phyloP scores from a whole-genome alignment of 257 asterid species.

The Rubia yunnanensis region DNA sequence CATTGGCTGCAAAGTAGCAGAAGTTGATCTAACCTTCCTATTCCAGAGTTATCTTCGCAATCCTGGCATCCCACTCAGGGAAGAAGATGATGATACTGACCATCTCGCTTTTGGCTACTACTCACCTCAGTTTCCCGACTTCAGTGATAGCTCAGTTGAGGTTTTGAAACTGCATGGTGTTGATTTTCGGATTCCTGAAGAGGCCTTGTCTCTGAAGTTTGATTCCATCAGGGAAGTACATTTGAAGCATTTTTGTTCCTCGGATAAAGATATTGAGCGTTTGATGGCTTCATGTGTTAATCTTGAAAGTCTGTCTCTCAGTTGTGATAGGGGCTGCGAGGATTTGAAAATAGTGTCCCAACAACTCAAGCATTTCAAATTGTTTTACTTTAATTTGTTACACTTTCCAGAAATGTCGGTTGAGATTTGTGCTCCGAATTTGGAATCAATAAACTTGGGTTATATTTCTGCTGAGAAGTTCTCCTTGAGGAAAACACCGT shows the following conservation, averaged over 20 bases:
- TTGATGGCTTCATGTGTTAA: background rate
- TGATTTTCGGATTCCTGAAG: background rate
- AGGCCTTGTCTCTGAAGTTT: background rate
- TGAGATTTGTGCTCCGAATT: conserved; percentile 7
- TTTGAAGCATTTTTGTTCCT: background rate
- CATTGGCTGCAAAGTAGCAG: background rate
- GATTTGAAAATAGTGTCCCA: background rate
- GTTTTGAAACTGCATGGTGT: background rate
- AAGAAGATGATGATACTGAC: background rate
- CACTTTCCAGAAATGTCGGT: background rate
- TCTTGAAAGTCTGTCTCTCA: background rate
- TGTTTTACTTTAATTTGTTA: background rate
- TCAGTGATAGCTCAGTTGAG: background rate
- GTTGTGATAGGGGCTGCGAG: background rate
- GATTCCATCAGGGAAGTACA: background rate
- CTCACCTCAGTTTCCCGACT: background rate
- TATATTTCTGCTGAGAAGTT: background rate
- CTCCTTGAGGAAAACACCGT: background rate
- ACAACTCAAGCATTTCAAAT: background rate
- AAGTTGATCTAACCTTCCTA: background rate
- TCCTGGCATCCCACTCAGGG: background rate
- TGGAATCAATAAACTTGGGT: background rate
- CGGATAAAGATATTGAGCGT: background rate
- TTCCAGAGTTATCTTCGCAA: background rate
- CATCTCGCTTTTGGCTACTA: background rate